These are phyloP conservation scores for Primulina huaijiensis DNA, from an alignment of 257 asterid genomes.

Conservation along the genomic window DNA sequence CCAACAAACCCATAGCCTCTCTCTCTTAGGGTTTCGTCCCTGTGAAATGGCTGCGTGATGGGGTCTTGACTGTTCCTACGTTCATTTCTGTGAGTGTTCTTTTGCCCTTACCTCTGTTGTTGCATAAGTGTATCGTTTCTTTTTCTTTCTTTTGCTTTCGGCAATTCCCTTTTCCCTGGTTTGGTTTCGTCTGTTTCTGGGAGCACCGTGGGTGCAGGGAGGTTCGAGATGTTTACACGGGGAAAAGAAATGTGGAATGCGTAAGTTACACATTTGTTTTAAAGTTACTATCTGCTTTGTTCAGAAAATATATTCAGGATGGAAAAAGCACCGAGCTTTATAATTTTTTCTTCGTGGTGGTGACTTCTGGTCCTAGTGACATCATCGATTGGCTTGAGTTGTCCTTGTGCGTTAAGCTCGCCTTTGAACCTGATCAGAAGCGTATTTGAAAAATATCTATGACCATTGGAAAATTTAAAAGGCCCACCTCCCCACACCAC, in stretches of 20 bases:
- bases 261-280: neutral
- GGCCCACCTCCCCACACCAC: too few relatives aligned
- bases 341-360: conserved; percentile 23
- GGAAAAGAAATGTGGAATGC: neutral
- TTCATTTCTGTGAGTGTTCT: conserved; percentile 30
- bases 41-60: conserved; percentile 9
- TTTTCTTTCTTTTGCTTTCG: neutral
- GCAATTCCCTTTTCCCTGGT: neutral
- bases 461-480: neutral
- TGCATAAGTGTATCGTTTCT: neutral
- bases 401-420: neutral
- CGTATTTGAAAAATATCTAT: neutral
- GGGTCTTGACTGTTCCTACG: conserved; percentile 3
- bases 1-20: neutral
- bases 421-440: too few relatives aligned
- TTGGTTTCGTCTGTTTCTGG: neutral
- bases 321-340: neutral
- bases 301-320: neutral
- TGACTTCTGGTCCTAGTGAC: conserved; percentile 21
- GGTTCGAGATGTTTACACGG: conserved; percentile 18
- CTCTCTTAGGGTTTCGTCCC: conserved; percentile 28
- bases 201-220: neutral
- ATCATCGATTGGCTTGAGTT: neutral
- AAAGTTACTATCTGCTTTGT: neutral
- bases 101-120: neutral